Percentiles rank a stretch among this genome's conserved stretches.
Conservation (phyloP, 2,329 filamentous ascomycete species). For the Xylariaceae sp. region DNA sequence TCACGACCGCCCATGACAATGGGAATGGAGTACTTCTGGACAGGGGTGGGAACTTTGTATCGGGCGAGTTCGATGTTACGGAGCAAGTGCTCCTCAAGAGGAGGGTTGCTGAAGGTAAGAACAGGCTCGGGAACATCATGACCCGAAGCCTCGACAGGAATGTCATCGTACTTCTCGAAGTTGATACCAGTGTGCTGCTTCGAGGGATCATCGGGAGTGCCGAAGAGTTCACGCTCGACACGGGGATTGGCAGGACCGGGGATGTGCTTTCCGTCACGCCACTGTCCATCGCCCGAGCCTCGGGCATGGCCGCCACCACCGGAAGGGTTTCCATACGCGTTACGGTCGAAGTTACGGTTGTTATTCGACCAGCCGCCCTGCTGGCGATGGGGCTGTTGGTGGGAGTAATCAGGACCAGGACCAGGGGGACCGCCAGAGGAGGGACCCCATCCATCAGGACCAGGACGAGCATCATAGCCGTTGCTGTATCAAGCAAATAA, state of each 20-base stretch:
- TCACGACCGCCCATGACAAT: slow-evolving; percentile 98
- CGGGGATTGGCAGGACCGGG: slow-evolving; percentile 83
- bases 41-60: slow-evolving; percentile 93
- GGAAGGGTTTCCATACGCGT: slow-evolving; percentile 53
- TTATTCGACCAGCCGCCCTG: slow-evolving; percentile 27
- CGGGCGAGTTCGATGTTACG: slow-evolving; percentile 88
- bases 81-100: slow-evolving; percentile 88
- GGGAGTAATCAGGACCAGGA: slow-evolving; percentile 29
- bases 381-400: slow-evolving; percentile 24
- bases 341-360: slow-evolving; percentile 51
- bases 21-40: slow-evolving; percentile 98
- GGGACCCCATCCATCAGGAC: slow-evolving; percentile 31
- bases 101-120: slow-evolving; percentile 85
- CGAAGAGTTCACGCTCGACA: slow-evolving; percentile 92
- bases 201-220: slow-evolving; percentile 79
- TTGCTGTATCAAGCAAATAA: slow-evolving; percentile 34
- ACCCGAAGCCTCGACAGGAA: slow-evolving; percentile 94
- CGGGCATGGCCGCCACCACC: slow-evolving; percentile 51
- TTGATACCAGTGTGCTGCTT: slow-evolving; percentile 99
- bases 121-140: slow-evolving; percentile 90
- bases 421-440: slow-evolving; percentile 33
- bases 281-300: slow-evolving; percentile 91
- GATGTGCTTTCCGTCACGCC: slow-evolving; percentile 95
- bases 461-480: slow-evolving; percentile 39
- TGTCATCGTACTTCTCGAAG: slow-evolving; percentile 99